phyloP scores from a whole-genome alignment of 495 filamentous ascomycete species.

The Bacidia gigantensis region DNA sequence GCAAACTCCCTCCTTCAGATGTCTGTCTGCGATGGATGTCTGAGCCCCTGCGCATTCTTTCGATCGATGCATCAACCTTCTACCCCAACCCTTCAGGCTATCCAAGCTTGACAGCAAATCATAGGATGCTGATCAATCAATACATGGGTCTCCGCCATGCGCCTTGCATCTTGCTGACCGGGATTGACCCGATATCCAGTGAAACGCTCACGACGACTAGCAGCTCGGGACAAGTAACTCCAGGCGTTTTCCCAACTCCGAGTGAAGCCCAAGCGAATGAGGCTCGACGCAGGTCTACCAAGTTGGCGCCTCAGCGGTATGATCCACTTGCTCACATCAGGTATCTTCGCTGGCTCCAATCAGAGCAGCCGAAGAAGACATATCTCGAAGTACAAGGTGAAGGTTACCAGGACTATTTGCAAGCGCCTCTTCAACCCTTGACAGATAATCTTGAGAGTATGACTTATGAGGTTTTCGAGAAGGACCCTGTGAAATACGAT shows the following conservation, averaged over 20 bases:
- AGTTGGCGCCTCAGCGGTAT: conserved; percentile 27
- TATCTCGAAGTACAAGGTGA: conserved; percentile 55
- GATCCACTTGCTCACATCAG: conserved; percentile 56
- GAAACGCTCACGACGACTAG: not conserved
- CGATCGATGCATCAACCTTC: conserved; percentile 53
- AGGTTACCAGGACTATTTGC: conserved; percentile 87
- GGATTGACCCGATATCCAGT: conserved; percentile 55
- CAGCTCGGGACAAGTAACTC: not conserved
- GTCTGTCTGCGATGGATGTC: conserved; percentile 87
- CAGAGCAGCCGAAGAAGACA: conserved; percentile 54
- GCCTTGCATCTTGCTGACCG: conserved; percentile 70
- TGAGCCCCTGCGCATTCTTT: conserved; percentile 74
- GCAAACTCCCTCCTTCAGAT: conserved; percentile 55
- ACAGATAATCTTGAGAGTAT: conserved; percentile 93
- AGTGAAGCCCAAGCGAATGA: conserved; percentile 38
- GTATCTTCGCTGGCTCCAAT: conserved; percentile 74
- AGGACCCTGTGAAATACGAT: conserved; percentile 93
- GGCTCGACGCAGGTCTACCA: conserved; percentile 26
- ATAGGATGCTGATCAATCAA: conserved; percentile 63
- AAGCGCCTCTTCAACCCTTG: conserved; percentile 85
- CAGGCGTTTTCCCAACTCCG: not conserved
- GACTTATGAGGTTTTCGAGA: conserved; percentile 98
- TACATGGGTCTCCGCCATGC: conserved; percentile 71
- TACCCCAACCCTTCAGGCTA: conserved; percentile 65
- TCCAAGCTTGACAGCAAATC: conserved; percentile 66